These are phyloP conservation scores for Aspergillus felis DNA, from an alignment of 2,329 filamentous ascomycete species.

Conservation along the genomic window DNA sequence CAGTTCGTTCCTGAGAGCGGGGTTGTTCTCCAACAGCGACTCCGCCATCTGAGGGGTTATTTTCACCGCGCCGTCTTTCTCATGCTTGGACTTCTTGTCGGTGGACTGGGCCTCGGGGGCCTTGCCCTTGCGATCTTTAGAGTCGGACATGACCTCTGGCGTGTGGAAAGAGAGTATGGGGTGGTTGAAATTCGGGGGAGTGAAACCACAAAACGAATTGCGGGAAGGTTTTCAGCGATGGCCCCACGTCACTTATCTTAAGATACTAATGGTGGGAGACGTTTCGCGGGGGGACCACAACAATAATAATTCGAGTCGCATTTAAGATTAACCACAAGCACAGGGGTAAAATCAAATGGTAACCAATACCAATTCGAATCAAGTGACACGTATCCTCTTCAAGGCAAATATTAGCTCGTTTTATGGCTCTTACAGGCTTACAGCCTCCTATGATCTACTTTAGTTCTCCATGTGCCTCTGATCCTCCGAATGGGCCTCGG, in stretches of 20 bases:
- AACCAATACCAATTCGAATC: neutral
- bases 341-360: neutral
- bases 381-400: neutral
- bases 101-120: slow-evolving; percentile 17
- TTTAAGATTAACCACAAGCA: neutral
- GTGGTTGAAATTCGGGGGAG: slow-evolving; percentile 9
- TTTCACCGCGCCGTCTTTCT: slow-evolving; percentile 19
- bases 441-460: neutral
- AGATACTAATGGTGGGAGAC: neutral
- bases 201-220: slow-evolving; percentile 12
- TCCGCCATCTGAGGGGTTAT: slow-evolving; percentile 38
- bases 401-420: neutral
- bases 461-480: neutral
- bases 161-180: slow-evolving; percentile 4
- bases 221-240: slow-evolving; percentile 16
- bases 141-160: slow-evolving; percentile 30
- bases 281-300: slow-evolving; percentile 3
- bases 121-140: slow-evolving; percentile 33
- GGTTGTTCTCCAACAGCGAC: slow-evolving; percentile 46
- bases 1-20: slow-evolving; percentile 67
- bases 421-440: neutral
- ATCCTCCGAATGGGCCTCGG: neutral
- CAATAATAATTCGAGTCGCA: neutral
- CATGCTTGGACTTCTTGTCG: slow-evolving; percentile 23
- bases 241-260: slow-evolving; percentile 24